phyloP scores from a whole-genome alignment of 2,329 filamentous ascomycete genomes.

The Neocucurbitaria cava region DNA sequence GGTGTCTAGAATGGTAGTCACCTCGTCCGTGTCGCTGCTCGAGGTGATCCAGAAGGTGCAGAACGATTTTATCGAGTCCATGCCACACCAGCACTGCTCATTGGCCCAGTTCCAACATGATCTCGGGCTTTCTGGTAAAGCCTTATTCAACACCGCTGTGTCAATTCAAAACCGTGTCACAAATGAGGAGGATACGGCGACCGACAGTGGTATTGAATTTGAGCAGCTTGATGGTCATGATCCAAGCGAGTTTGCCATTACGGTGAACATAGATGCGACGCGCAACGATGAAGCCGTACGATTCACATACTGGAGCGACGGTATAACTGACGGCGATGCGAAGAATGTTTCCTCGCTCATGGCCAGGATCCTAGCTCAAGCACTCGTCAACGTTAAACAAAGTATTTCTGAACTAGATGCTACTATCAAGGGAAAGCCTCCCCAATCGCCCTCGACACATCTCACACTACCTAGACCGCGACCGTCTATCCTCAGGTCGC shows the following conservation, averaged over 20 bases:
- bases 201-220: slow-evolving; percentile 29
- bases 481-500: slow-evolving; percentile 10
- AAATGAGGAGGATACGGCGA: slow-evolving; percentile 1
- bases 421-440: slow-evolving; percentile 21
- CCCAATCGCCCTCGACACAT: not conserved
- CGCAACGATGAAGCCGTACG: slow-evolving; percentile 38
- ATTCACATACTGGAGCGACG: slow-evolving; percentile 44
- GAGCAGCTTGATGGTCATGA: slow-evolving; percentile 39
- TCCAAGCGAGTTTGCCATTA: slow-evolving; percentile 43
- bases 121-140: slow-evolving; percentile 41
- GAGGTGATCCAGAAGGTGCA: slow-evolving; percentile 37
- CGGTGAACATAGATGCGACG: slow-evolving; percentile 41
- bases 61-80: slow-evolving; percentile 39
- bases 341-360: slow-evolving; percentile 36
- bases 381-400: slow-evolving; percentile 29
- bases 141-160: slow-evolving; percentile 58
- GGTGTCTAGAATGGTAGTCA: slow-evolving; percentile 32
- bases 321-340: slow-evolving; percentile 35
- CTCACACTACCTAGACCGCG: slow-evolving; percentile 8
- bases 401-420: slow-evolving; percentile 35
- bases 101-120: slow-evolving; percentile 57
- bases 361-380: slow-evolving; percentile 31
- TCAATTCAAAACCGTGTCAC: slow-evolving; percentile 39
- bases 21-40: slow-evolving; percentile 20
- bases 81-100: slow-evolving; percentile 44